Conservation (phyloP, 75 land plant species). For the Gnetum montanum region DNA sequence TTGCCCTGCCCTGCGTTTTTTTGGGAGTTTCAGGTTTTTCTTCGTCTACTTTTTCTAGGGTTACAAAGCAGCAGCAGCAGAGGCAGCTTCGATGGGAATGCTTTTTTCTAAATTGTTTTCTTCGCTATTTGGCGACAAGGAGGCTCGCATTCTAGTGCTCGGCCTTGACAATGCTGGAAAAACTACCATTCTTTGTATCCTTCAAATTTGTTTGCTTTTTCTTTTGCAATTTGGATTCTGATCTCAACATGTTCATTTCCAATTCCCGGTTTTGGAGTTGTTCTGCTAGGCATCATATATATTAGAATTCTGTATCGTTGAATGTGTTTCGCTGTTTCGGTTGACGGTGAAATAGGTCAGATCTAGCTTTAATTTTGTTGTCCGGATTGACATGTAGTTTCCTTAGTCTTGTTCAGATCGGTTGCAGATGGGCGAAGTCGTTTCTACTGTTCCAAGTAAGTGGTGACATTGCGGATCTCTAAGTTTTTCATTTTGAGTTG, state of each 20-base stretch:
- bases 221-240: not conserved
- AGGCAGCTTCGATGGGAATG: conserved; percentile 84
- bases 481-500: no score
- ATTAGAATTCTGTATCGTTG: no score
- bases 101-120: conserved; percentile 67
- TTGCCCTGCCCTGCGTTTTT: no score
- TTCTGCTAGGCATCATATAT: no score
- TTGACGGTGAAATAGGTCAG: no score
- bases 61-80: no score
- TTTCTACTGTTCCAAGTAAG: conserved; percentile 92
- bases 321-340: not conserved
- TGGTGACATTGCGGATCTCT: conserved; percentile 7
- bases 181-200: conserved; percentile 91
- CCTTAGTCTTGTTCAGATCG: conserved; percentile 79
- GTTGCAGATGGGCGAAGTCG: conserved; percentile 94
- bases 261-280: no score
- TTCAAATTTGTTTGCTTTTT: conserved; percentile 3
- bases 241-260: not conserved
- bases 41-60: no score
- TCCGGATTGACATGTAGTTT: no score
- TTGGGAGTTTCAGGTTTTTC: no score
- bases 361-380: no score
- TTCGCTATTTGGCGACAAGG: conserved; percentile 81
- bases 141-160: conserved; percentile 92
- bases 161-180: conserved; percentile 98